Base-by-base conservation (phyloP, 805 yeast species). In the Vanderwaltozyma yarrowii region DNA sequence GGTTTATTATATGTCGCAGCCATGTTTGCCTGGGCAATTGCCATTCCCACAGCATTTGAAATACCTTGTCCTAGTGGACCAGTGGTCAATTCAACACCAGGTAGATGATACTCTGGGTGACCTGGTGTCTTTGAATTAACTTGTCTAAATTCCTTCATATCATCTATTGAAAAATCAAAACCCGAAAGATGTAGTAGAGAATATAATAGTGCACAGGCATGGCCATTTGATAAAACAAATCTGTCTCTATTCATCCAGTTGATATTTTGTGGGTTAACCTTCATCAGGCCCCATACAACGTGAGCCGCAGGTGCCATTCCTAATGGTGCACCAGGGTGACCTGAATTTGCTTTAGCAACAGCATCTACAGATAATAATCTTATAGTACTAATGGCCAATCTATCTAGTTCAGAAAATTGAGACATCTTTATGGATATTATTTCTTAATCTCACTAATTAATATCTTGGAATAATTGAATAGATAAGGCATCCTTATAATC, bases 21-120 rank as follows among this genome's bases (percentile, higher is more conserved):
- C 43, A 84, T 67, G 65, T 86, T 88, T 48, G 78, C 76, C 68
- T 86, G 94, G 44, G 96, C 98, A 58, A 89, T 75, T 42, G 98
- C 97, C 51, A 89, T 62, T 69, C 98, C 98, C 52, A 89, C 95
- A 38, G 96, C 97, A 63, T 87, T 88, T 54, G 81, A 71, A 54
- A 89, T 75, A 79, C 98, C 98, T 70, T 89, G 98, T 63, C 98
- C 98, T 55, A 89, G 76, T 40, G 98, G 97, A 64, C 98, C 98
- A 44, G 97, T 89, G 65, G 97, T 88, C 58, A 89, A 95, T 64
- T 92, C 97, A 40, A 87, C 76, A 61, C 97, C 97, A 35, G 94
- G 88, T 43, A 81, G 72, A 57, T 82, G 94, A 46, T 67, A 74
- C 71, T 89, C 98, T 39, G 98, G 98, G 70, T 89, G 98, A 52